Evolutionary conservation across 805 yeast species (phyloP).

Genomic region (Yarrowia hollandica): DNA sequence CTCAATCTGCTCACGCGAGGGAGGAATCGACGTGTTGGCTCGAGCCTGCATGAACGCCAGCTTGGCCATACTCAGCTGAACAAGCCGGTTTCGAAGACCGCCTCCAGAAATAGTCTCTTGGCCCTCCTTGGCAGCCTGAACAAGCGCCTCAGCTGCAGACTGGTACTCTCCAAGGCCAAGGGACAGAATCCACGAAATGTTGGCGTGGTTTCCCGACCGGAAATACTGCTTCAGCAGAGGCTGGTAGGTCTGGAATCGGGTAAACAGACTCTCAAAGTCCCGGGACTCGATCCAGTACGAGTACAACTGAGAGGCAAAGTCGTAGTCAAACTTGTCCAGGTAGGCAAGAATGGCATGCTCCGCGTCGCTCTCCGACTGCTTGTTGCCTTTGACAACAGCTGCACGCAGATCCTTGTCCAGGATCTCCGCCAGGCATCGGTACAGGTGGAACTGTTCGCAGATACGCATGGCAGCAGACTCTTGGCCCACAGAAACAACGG

Average conservation of each 20-base stretch:
- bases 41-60: conserved; percentile 38
- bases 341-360: conserved; percentile 42
- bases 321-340: conserved; percentile 63
- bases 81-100: conserved; percentile 45
- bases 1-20: conserved; percentile 1
- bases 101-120: conserved; percentile 36
- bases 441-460: conserved; percentile 66
- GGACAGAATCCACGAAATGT: conserved; percentile 71
- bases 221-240: conserved; percentile 56
- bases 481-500: conserved; percentile 51
- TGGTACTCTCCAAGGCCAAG: conserved; percentile 53
- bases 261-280: conserved; percentile 54
- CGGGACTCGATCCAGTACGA: conserved; percentile 55
- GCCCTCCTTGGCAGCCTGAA: conserved; percentile 48
- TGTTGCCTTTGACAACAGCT: conserved; percentile 12
- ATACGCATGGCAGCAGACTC: conserved; percentile 57
- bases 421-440: conserved; percentile 60
- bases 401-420: conserved; percentile 47
- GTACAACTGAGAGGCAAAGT: conserved; percentile 67
- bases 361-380: conserved; percentile 7
- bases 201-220: conserved; percentile 39
- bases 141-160: conserved; percentile 53
- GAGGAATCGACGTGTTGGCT: neutral
- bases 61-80: conserved; percentile 72
- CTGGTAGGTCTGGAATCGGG: conserved; percentile 56